Evolutionary conservation across 139 green algal genomes (phyloP).

Genomic region (Picochlorum sp.): DNA sequence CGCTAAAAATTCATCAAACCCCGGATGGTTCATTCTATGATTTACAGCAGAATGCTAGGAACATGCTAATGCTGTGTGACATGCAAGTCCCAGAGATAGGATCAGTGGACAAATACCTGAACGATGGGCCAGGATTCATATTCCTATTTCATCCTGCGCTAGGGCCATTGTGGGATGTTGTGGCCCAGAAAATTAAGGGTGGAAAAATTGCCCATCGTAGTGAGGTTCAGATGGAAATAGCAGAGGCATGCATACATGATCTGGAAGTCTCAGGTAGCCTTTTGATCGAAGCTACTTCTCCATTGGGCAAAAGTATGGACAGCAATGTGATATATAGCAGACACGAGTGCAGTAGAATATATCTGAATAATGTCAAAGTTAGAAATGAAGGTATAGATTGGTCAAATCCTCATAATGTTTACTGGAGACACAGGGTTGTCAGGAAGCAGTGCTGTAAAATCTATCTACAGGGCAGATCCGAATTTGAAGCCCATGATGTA

Average conservation of each 20-base stretch:
- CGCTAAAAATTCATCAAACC: constrained; percentile 74
- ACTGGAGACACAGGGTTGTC: constrained; percentile 67
- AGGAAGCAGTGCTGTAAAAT: constrained; percentile 54
- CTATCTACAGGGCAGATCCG: constrained; percentile 64
- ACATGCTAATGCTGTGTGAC: constrained; percentile 58
- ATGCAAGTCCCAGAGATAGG: constrained; percentile 40
- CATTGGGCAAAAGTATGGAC: constrained; percentile 31
- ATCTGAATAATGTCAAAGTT: constrained; percentile 70
- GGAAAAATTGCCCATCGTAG: constrained; percentile 44
- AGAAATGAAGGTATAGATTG: constrained; percentile 83
- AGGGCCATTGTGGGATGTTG: constrained; percentile 91
- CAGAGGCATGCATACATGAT: constrained; percentile 53
- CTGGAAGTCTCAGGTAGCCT: constrained; percentile 69
- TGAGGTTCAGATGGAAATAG: constrained; percentile 67
- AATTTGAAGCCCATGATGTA: constrained; percentile 79
- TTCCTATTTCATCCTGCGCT: constrained; percentile 85
- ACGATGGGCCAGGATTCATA: constrained; percentile 71
- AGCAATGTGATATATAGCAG: not conserved
- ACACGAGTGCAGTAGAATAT: constrained; percentile 57
- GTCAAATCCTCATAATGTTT: constrained; percentile 50
- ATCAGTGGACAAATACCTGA: constrained; percentile 57
- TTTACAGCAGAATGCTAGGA: constrained; percentile 77
- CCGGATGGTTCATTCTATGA: constrained; percentile 94
- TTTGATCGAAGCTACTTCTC: constrained; percentile 36
- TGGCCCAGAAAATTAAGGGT: constrained; percentile 86